Base-by-base conservation (phyloP, 352 stramenopile species). In the Saprolegnia parasitica region DNA sequence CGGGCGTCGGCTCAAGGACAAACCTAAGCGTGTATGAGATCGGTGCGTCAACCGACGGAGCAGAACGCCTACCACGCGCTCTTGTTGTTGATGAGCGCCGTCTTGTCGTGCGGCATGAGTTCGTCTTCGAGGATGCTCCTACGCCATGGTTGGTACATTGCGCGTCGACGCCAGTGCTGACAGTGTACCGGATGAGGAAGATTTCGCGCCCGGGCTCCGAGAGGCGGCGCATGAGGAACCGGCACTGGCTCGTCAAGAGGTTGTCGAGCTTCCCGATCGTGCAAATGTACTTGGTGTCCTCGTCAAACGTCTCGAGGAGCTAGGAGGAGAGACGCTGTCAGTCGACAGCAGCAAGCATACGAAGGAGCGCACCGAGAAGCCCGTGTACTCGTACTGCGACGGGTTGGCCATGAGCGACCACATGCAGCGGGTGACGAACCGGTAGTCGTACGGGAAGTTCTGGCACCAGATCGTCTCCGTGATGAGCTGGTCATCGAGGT, bases 111-210 rank as follows among this genome's bases (percentile, higher is more conserved):
- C 6, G 62, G 39, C 46, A 57, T 58, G 16, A 58, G 29, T 32
- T 68, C 62, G 29, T 68, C 62, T 4, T 68, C 62, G 20, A 68
- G 32, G 11, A 68, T 55, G n/a, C 40, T 68, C 40, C 62, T 68
- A 68, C 42, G 9, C 40, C 66, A 67, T 1, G 9, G 32, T 67
- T 10, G 2, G 29, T 20, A 57, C 40, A 16, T 57, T n/a, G n/a
- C n/a, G n/a, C n/a, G 23, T 20, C 40, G 9, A 24, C 15, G n/a
- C 60, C 24, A 57, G 66, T 15, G 20, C 10, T 9, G 21, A 56
- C 35, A 65, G 16, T 0, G 15, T 61, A 68, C 62, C 62, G 62
- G n/a, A 49, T 56, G 15, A 68, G 15, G 32, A 68, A 46, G n/a
- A 68, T 39, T 16, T 61, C 62, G 50, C 62, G 62, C 18, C 63